These are phyloP conservation scores for Nyssa sinensis DNA, from an alignment of 148 eudicot genomes.

Conservation along the genomic window DNA sequence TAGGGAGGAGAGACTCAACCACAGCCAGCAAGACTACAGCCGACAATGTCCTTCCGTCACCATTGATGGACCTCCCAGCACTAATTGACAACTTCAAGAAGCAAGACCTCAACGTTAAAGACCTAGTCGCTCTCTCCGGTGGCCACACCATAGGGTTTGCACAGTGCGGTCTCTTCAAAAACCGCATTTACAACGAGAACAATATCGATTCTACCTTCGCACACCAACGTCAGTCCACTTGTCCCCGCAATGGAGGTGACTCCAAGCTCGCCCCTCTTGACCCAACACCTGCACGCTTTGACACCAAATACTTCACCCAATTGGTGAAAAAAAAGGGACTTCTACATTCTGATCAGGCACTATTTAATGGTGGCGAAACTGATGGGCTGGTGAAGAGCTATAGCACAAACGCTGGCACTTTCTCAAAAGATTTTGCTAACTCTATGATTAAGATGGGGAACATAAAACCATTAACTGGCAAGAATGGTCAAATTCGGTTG, in stretches of 20 bases:
- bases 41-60: too few species aligned
- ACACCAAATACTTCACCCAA: too few species aligned
- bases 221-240: conserved; percentile 13
- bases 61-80: too few species aligned
- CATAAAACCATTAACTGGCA: conserved; percentile 41
- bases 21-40: too few species aligned
- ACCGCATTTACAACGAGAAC: conserved; percentile 42
- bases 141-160: conserved; percentile 53
- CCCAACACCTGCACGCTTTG: too few species aligned
- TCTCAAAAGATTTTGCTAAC: too few species aligned
- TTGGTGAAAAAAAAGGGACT: too few species aligned
- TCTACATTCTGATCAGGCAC: conserved; percentile 64
- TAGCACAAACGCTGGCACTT: conserved; percentile 25
- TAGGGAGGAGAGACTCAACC: conserved; percentile 29
- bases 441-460: too few species aligned
- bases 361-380: conserved; percentile 43
- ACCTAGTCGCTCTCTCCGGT: conserved; percentile 31
- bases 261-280: conserved; percentile 42
- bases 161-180: conserved; percentile 39
- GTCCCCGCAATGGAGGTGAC: too few species aligned
- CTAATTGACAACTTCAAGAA: conserved; percentile 13
- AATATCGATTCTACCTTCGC: conserved; percentile 37
- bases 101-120: conserved; percentile 14
- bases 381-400: too few species aligned
- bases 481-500: conserved; percentile 36